Evolutionary conservation across 2,329 filamentous ascomycete species (phyloP).

Genomic region (Cladosporium oxysporum): DNA sequence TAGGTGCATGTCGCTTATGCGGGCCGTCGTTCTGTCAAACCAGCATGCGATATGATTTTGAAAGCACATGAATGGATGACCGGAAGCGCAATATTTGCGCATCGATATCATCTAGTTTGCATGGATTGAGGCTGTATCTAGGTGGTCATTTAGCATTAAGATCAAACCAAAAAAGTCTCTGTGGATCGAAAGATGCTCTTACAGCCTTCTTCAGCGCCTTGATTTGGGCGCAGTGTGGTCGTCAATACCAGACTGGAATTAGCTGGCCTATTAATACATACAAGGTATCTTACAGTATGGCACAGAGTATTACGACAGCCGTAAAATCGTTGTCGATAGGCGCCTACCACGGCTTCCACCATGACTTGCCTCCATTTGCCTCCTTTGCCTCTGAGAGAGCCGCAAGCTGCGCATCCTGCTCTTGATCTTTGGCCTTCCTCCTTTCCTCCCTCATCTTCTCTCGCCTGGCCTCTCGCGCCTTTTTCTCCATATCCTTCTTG

Average conservation of each 20-base stretch:
- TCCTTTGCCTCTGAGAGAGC: slow-evolving; percentile 29
- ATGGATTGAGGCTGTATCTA: background rate
- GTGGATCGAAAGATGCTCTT: background rate
- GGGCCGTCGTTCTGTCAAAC: background rate
- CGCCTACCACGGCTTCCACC: slow-evolving; percentile 40
- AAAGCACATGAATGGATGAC: background rate
- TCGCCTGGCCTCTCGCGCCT: slow-evolving; percentile 51
- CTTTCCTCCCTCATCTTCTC: slow-evolving; percentile 43
- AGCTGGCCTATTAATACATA: slow-evolving; percentile 2
- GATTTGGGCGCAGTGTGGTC: background rate
- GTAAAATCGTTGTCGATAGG: background rate
- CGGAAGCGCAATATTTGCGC: background rate
- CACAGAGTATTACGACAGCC: background rate
- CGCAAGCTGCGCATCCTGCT: slow-evolving; percentile 41
- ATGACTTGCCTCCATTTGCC: slow-evolving; percentile 30
- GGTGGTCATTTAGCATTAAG: background rate
- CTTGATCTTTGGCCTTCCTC: slow-evolving; percentile 46
- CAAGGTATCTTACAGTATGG: slow-evolving; percentile 5
- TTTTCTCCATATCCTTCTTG: slow-evolving; percentile 65
- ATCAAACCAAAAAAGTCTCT: background rate
- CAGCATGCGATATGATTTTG: background rate
- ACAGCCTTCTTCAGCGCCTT: background rate
- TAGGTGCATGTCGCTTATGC: background rate
- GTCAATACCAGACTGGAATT: background rate
- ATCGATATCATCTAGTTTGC: background rate